A percentile compares a stretch with the other conserved stretches of the same genome.
Conservation (phyloP, 129 eudicot species). For the Flaveria brownii region DNA sequence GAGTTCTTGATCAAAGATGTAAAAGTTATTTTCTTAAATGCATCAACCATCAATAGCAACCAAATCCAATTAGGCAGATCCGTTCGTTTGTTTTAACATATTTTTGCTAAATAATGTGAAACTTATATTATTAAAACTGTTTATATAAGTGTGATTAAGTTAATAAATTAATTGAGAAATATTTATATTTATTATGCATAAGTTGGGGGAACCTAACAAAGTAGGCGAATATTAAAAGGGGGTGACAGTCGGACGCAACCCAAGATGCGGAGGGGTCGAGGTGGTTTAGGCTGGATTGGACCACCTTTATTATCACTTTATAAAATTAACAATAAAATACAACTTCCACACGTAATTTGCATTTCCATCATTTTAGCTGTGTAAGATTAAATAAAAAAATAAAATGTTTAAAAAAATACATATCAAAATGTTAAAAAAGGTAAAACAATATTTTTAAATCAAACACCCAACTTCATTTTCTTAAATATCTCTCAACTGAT, state of each 20-base stretch:
- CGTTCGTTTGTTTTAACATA: background rate
- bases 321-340: background rate
- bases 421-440: too few relatives aligned
- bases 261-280: constrained; percentile 19
- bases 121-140: too few relatives aligned
- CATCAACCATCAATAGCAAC: background rate
- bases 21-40: too few relatives aligned
- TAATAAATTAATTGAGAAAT: too few relatives aligned
- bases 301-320: background rate
- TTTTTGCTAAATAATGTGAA: too few relatives aligned
- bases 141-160: background rate
- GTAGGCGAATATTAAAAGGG: background rate
- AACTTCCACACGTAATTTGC: constrained; percentile 21
- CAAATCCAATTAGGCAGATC: constrained; percentile 4
- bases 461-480: too few relatives aligned
- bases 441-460: too few relatives aligned
- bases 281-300: constrained; percentile 39
- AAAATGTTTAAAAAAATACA: too few relatives aligned
- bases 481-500: background rate
- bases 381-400: too few relatives aligned
- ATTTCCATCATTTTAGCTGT: too few relatives aligned
- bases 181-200: background rate
- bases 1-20: too few relatives aligned
- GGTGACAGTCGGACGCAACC: constrained; percentile 23
- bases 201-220: background rate